A percentile compares a stretch with the other conserved stretches of the same genome.
Evolutionary conservation across 2,329 filamentous ascomycete genomes (phyloP).

Genomic region (Alternaria alternata): DNA sequence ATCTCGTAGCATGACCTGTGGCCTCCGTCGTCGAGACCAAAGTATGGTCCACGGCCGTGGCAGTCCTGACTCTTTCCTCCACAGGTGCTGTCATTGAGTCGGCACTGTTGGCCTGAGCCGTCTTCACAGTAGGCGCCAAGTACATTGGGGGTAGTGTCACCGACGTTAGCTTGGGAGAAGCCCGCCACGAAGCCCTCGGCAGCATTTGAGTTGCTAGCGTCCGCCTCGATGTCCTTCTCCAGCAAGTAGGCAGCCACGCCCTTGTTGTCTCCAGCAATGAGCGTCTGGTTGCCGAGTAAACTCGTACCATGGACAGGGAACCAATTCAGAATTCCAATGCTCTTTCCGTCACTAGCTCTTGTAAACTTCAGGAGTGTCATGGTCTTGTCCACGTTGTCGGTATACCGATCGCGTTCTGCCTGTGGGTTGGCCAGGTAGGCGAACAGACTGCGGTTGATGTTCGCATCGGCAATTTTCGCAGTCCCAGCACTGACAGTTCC

Average conservation of each 20-base stretch:
- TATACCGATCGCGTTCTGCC: conserved; percentile 75
- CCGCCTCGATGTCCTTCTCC: conserved; percentile 70
- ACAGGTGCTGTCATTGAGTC: conserved; percentile 85
- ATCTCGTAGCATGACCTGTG: conserved; percentile 79
- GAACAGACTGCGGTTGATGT: conserved; percentile 88
- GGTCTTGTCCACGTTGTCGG: conserved; percentile 73
- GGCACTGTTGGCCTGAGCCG: conserved; percentile 72
- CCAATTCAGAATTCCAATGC: conserved; percentile 85
- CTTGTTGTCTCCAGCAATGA: conserved; percentile 95
- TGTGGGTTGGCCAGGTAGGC: conserved; percentile 87
- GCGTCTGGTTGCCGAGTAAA: conserved; percentile 88
- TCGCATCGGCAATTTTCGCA: conserved; percentile 75
- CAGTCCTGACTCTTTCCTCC: conserved; percentile 74
- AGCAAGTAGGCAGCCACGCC: conserved; percentile 88
- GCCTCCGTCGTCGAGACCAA: conserved; percentile 68
- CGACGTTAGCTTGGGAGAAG: conserved; percentile 91
- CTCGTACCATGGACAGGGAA: conserved; percentile 93
- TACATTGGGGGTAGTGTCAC: conserved; percentile 89
- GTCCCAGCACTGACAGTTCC: conserved; percentile 76
- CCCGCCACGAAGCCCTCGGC: conserved; percentile 82
- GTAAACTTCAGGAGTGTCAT: conserved; percentile 83
- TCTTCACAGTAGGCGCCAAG: conserved; percentile 91
- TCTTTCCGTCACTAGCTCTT: conserved; percentile 75
- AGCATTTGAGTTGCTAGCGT: conserved; percentile 51
- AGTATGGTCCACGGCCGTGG: conserved; percentile 77